Conservation (phyloP, 2,329 filamentous ascomycete genomes). For the Ophiocordyceps unilateralis region DNA sequence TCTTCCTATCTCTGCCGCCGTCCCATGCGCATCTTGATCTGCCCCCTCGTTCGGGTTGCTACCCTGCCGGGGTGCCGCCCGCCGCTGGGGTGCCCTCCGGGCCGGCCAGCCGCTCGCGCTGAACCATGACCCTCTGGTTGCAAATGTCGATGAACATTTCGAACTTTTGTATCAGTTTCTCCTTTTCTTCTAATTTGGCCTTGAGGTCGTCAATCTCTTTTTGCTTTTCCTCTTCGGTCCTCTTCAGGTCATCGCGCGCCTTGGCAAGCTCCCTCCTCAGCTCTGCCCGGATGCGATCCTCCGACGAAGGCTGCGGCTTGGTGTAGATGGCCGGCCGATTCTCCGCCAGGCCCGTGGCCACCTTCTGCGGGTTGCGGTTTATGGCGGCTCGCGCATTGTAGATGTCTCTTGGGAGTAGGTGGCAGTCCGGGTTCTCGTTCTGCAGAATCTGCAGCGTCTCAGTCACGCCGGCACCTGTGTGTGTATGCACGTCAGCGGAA, state of each 20-base stretch:
- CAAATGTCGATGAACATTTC: slow-evolving; percentile 57
- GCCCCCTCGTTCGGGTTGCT: no score
- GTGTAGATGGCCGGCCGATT: slow-evolving; percentile 48
- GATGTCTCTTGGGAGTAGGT: slow-evolving; percentile 45
- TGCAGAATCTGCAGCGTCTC: slow-evolving; percentile 51
- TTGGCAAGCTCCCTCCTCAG: slow-evolving; percentile 42
- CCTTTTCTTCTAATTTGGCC: slow-evolving; percentile 43
- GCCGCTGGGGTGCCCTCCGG: slow-evolving; percentile 10
- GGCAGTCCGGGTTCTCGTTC: slow-evolving; percentile 44
- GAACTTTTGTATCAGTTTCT: slow-evolving; percentile 43
- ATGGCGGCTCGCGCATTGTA: slow-evolving; percentile 52
- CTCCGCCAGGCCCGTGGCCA: slow-evolving; percentile 40
- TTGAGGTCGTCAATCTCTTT: slow-evolving; percentile 42
- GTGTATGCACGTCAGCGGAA: slow-evolving; percentile 4
- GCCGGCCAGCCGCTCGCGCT: slow-evolving; percentile 32
- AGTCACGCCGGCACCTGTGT: slow-evolving; percentile 41
- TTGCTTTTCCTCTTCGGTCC: slow-evolving; percentile 35
- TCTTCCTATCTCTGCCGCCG: no score
- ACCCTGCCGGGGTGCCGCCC: slow-evolving; percentile 10
- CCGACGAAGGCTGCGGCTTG: slow-evolving; percentile 44
- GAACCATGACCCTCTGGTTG: slow-evolving; percentile 48
- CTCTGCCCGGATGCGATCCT: slow-evolving; percentile 46
- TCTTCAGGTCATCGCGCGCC: slow-evolving; percentile 36
- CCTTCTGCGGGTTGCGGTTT: slow-evolving; percentile 46
- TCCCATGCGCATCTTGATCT: no score